Conservation (phyloP, 2,329 filamentous ascomycete genomes). For the Pseudogymnoascus sp. region DNA sequence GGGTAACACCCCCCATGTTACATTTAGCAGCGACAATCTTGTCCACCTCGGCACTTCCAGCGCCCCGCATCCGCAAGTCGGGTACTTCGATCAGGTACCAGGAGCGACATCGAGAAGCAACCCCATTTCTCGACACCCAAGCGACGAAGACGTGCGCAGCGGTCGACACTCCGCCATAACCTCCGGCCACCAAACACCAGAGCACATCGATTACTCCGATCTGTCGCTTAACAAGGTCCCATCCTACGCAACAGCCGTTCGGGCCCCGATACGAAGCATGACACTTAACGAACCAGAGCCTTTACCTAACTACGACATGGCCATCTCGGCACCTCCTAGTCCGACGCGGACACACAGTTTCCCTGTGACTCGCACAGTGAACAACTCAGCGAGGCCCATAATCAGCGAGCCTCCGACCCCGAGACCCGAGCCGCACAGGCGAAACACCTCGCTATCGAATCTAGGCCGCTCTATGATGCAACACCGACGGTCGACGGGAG, state of each 20-base stretch:
- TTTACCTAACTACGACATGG: conserved; percentile 62
- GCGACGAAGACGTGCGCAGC: conserved; percentile 34
- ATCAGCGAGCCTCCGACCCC: conserved; percentile 2
- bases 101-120: conserved; percentile 25
- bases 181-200: conserved; percentile 48
- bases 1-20: too few relatives aligned
- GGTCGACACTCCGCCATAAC: conserved; percentile 36
- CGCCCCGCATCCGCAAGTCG: conserved; percentile 23
- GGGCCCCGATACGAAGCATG: conserved; percentile 48
- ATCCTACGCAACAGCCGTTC: conserved; percentile 68
- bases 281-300: conserved; percentile 41
- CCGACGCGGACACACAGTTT: conserved; percentile 20
- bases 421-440: conserved; percentile 14
- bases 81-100: conserved; percentile 20
- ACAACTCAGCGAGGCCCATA: neutral
- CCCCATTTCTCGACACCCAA: conserved; percentile 37
- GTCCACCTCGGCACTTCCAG: conserved; percentile 13
- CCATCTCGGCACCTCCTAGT: conserved; percentile 43
- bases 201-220: conserved; percentile 45
- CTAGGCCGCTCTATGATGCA: conserved; percentile 24
- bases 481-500: conserved; percentile 16
- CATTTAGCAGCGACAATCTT: conserved; percentile 21
- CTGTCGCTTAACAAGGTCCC: conserved; percentile 58
- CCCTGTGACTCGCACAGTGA: conserved; percentile 12
- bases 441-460: conserved; percentile 17